A percentile compares a stretch with the other conserved stretches of the same genome.
Conservation (phyloP, 148 eudicot species). For the Rhododendron ferrugineum region DNA sequence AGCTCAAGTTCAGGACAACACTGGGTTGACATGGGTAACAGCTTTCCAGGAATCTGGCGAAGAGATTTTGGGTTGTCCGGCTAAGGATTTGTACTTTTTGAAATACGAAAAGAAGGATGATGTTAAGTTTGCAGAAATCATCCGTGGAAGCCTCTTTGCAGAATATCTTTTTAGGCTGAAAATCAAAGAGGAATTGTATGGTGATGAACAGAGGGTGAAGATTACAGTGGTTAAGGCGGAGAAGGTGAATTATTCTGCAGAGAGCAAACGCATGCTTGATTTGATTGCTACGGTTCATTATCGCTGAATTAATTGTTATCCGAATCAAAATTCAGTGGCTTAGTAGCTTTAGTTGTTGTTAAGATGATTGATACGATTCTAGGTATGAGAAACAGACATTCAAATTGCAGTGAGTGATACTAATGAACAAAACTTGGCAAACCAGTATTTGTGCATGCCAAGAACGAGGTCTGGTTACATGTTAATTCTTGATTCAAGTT, state of each 20-base stretch:
- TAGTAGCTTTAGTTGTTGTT: constrained; percentile 1
- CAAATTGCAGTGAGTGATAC: constrained; percentile 12
- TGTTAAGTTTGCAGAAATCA: constrained; percentile 40
- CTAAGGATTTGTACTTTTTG: constrained; percentile 64
- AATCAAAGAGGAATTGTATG: constrained; percentile 83
- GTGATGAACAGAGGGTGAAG: constrained; percentile 91
- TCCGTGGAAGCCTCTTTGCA: constrained; percentile 44
- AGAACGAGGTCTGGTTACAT: not conserved
- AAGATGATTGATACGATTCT: not conserved
- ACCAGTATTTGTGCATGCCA: not conserved
- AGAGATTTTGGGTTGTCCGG: constrained; percentile 79
- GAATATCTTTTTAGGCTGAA: constrained; percentile 62
- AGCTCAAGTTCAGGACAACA: constrained; percentile 84
- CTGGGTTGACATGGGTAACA: constrained; percentile 86
- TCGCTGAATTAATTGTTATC: constrained; percentile 6
- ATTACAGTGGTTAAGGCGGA: constrained; percentile 80
- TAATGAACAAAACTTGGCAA: not conserved
- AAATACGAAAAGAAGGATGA: constrained; percentile 63
- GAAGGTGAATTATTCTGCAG: constrained; percentile 55
- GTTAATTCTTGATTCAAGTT: not conserved
- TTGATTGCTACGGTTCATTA: constrained; percentile 29
- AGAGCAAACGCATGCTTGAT: constrained; percentile 50
- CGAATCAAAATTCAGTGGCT: not conserved
- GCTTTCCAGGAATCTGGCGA: constrained; percentile 91
- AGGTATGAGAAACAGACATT: not conserved